A percentile compares a stretch with the other conserved stretches of the same genome.
These are phyloP conservation scores for Pelagophyceae sp. DNA, from an alignment of 352 stramenopile genomes.

Conservation along the genomic window DNA sequence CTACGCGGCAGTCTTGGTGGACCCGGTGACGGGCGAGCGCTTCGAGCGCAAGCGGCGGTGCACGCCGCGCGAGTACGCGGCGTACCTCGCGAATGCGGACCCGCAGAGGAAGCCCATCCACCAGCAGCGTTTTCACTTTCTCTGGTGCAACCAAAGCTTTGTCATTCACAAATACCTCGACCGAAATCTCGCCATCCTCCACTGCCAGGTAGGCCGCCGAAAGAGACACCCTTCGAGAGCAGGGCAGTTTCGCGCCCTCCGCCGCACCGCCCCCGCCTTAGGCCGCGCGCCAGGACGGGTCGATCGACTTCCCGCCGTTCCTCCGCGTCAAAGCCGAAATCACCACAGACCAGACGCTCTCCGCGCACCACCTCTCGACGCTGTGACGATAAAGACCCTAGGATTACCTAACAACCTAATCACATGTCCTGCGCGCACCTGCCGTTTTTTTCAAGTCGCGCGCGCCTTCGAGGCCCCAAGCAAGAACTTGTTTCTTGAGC, in stretches of 20 bases:
- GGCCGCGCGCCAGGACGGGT: constrained; percentile 5
- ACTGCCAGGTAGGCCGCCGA: constrained; percentile 15
- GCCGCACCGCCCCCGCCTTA: no score
- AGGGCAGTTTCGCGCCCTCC: no score
- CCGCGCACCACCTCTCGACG: constrained; percentile 6
- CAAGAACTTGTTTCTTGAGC: no score
- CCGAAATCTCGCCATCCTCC: constrained; percentile 12
- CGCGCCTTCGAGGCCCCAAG: no score
- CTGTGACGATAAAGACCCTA: no score
- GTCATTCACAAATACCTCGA: constrained; percentile 10
- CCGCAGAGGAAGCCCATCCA: not conserved
- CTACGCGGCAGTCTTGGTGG: not conserved
- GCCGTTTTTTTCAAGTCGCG: no score
- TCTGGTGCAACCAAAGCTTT: constrained; percentile 7
- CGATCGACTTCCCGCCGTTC: constrained; percentile 12
- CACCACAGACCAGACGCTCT: not conserved
- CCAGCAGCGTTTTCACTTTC: constrained; percentile 7
- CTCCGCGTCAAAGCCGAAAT: not conserved
- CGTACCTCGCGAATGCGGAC: not conserved
- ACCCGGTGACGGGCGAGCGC: not conserved
- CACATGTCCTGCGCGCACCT: no score
- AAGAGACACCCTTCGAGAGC: no score
- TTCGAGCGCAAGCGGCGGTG: constrained; percentile 2
- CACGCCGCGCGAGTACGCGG: not conserved
- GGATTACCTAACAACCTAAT: no score